Evolutionary conservation across 768 basidiomycete species (phyloP).

Genomic region (Panaeolus cyanescens): DNA sequence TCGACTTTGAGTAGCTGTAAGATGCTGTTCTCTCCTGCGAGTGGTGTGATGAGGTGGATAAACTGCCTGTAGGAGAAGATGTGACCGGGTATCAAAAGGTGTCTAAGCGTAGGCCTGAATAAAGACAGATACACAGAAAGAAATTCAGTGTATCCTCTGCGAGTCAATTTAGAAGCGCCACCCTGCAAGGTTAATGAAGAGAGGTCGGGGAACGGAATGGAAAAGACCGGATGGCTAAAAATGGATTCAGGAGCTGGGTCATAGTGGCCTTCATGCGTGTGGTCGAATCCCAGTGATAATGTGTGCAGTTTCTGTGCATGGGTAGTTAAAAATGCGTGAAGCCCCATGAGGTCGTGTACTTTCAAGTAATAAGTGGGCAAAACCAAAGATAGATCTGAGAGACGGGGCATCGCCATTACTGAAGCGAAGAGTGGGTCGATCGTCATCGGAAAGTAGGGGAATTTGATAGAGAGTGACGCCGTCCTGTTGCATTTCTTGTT

Average conservation of each 20-base stretch:
- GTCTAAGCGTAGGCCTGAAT: neutral
- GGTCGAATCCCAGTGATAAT: neutral
- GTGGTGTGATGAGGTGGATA: neutral
- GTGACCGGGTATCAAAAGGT: neutral
- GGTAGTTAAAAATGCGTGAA: slow-evolving; percentile 2
- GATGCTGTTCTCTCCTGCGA: neutral
- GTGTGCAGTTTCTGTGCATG: neutral
- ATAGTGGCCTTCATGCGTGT: neutral
- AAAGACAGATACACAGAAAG: neutral
- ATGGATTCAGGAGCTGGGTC: neutral
- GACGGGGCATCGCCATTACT: neutral
- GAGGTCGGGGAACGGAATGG: slow-evolving; percentile 1
- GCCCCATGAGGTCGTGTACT: neutral
- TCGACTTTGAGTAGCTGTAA: slow-evolving; percentile 1
- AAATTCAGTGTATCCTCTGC: neutral
- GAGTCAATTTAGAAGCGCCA: neutral
- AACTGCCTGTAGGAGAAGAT: neutral
- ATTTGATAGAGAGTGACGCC: neutral
- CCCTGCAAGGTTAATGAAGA: slow-evolving; percentile 6
- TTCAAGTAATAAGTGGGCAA: neutral
- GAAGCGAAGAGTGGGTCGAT: neutral
- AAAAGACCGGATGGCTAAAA: slow-evolving; percentile 11
- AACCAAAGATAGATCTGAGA: neutral
- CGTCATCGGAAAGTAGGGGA: neutral
- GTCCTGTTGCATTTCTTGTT: neutral